phyloP scores from a whole-genome alignment of 495 filamentous ascomycete species.

The Tuber melanosporum region DNA sequence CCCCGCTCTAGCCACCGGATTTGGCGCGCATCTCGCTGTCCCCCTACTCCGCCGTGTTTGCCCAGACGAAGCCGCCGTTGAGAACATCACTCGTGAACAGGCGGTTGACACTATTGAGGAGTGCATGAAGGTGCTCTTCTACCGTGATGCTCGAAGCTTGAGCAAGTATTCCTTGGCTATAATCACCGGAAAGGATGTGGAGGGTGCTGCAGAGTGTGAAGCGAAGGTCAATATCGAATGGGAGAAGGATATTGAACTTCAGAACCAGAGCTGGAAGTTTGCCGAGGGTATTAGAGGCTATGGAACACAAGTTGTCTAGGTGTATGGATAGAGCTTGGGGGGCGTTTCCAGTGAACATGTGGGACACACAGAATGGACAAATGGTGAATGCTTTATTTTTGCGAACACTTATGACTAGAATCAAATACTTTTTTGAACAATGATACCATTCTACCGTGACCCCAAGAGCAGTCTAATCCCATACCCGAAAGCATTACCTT shows the following conservation, averaged over 20 bases:
- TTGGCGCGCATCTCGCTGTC: constrained; percentile 85
- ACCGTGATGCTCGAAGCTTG: constrained; percentile 86
- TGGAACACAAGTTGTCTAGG: constrained; percentile 59
- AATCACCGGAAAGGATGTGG: constrained; percentile 75
- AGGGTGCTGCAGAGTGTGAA: constrained; percentile 65
- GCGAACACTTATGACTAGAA: not conserved
- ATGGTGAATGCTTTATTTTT: not conserved
- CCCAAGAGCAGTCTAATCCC: not conserved
- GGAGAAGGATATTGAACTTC: constrained; percentile 45
- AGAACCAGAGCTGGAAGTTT: constrained; percentile 94
- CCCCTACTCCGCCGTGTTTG: constrained; percentile 78
- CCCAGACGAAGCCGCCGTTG: constrained; percentile 69
- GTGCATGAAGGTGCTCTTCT: constrained; percentile 97
- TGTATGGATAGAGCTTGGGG: not conserved
- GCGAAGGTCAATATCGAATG: constrained; percentile 47
- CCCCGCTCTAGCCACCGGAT: constrained; percentile 86
- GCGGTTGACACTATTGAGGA: constrained; percentile 75
- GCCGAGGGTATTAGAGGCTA: constrained; percentile 77
- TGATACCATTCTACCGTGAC: not conserved
- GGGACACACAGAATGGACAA: not conserved
- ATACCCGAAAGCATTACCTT: not conserved
- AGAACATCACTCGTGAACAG: constrained; percentile 63
- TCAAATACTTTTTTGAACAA: not conserved
- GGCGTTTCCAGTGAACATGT: not conserved
- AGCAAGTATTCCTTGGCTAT: constrained; percentile 88